These are phyloP conservation scores for Podospora pseudopauciseta DNA, from an alignment of 495 filamentous ascomycete genomes.

Conservation along the genomic window DNA sequence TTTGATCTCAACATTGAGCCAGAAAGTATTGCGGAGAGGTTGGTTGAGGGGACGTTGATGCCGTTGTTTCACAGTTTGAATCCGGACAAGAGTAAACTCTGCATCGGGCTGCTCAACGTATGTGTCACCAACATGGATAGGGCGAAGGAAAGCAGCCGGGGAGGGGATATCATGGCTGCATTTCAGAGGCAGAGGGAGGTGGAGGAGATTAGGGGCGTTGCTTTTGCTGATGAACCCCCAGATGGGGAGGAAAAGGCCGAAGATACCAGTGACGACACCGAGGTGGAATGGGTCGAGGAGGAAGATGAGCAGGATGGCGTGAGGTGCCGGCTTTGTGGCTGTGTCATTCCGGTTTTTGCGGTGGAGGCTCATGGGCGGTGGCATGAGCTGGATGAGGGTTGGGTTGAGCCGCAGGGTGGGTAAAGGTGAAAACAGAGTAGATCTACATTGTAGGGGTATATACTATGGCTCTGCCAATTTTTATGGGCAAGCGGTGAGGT, in stretches of 20 bases:
- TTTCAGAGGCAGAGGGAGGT: neutral
- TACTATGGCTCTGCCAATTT: no score
- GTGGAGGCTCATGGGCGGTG: slow-evolving; percentile 68
- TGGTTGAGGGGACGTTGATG: slow-evolving; percentile 65
- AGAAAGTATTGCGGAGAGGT: slow-evolving; percentile 57
- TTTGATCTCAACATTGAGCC: slow-evolving; percentile 58
- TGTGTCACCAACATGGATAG: slow-evolving; percentile 78
- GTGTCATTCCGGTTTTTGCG: slow-evolving; percentile 67
- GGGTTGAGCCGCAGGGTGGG: no score
- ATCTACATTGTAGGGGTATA: no score
- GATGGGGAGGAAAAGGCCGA: neutral
- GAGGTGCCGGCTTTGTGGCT: slow-evolving; percentile 58
- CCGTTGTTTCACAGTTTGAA: slow-evolving; percentile 52
- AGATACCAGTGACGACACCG: neutral
- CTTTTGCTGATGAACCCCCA: neutral
- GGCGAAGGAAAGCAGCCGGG: slow-evolving; percentile 48
- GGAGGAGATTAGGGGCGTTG: neutral
- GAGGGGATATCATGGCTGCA: slow-evolving; percentile 8
- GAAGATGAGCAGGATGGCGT: slow-evolving; percentile 27
- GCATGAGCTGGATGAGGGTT: slow-evolving; percentile 47
- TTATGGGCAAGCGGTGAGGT: no score
- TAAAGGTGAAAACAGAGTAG: no score
- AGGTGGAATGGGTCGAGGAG: neutral
- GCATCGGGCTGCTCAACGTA: slow-evolving; percentile 78
- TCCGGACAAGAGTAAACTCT: slow-evolving; percentile 53